These are phyloP conservation scores for Podaxis sp. DNA, from an alignment of 768 basidiomycete genomes.

Conservation along the genomic window DNA sequence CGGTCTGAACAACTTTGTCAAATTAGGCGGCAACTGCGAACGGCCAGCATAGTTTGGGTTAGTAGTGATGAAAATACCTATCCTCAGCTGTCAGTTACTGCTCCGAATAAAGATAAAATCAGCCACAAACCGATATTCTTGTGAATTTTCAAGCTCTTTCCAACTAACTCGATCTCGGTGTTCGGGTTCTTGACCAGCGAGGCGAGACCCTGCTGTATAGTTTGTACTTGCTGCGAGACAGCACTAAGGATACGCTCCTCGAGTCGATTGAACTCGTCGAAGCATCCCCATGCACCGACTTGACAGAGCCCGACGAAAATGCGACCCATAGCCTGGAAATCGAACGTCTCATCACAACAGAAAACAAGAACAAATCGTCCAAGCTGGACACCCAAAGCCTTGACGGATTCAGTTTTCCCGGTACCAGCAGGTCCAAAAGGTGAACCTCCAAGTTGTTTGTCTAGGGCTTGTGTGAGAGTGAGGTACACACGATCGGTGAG, in stretches of 20 bases:
- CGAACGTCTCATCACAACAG: constrained; percentile 99
- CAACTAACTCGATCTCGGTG: constrained; percentile 92
- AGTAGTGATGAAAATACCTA: constrained; percentile 97
- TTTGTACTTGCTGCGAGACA: constrained; percentile 98
- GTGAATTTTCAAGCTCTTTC: constrained; percentile 90
- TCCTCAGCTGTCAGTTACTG: constrained; percentile 6
- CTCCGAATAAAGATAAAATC: background rate
- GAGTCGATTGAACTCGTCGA: constrained; percentile 96
- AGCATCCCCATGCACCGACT: constrained; percentile 99
- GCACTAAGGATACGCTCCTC: constrained; percentile 98
- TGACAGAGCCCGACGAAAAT: constrained; percentile 99
- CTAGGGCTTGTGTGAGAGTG: constrained; percentile 92
- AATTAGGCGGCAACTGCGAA: constrained; percentile 82
- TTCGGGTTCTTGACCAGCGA: constrained; percentile 79
- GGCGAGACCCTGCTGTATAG: constrained; percentile 94
- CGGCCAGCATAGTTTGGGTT: constrained; percentile 99
- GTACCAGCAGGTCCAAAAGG: constrained; percentile 99
- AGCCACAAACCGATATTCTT: constrained; percentile 77
- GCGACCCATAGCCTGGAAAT: constrained; percentile 99
- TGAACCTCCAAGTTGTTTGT: constrained; percentile 93
- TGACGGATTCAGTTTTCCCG: constrained; percentile 99
- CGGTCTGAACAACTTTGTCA: constrained; percentile 93
- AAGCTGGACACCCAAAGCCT: constrained; percentile 95
- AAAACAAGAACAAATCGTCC: constrained; percentile 99
- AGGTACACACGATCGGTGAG: constrained; percentile 96